Conservation (phyloP, 2,329 filamentous ascomycete species). For the Diaporthe sp. region DNA sequence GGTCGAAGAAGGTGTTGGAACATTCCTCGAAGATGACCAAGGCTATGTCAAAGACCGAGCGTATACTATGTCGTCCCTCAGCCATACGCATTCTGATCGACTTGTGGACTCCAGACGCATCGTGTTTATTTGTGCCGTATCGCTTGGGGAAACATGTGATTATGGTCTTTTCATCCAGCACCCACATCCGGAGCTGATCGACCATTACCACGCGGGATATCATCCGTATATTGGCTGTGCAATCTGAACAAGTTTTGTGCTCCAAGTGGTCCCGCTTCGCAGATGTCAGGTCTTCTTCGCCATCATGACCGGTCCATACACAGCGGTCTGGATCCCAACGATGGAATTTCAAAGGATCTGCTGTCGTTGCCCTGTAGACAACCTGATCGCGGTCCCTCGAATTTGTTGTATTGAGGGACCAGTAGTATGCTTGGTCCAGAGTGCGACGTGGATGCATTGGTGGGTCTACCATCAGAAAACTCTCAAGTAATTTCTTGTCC, state of each 20-base stretch:
- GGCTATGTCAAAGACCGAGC: neutral
- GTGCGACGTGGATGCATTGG: conserved; percentile 55
- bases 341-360: neutral
- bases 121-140: neutral
- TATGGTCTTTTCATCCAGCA: neutral
- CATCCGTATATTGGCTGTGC: neutral
- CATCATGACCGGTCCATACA: neutral
- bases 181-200: neutral
- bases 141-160: neutral
- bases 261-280: rapidly evolving
- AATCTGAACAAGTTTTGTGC: neutral
- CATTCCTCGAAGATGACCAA: conserved; percentile 3
- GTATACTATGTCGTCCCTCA: neutral
- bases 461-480: conserved; percentile 44
- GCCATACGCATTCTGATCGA: neutral
- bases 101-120: neutral
- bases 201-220: neutral
- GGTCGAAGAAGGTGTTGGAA: neutral
- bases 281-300: neutral
- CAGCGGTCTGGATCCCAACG: neutral
- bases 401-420: conserved; percentile 51
- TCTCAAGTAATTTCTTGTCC: conserved; percentile 46
- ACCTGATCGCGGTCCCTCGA: conserved; percentile 50
- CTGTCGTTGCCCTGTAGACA: neutral
- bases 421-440: conserved; percentile 56